These are phyloP conservation scores for Martiniozyma asiatica DNA, from an alignment of 1,139 yeast species.

Conservation along the genomic window DNA sequence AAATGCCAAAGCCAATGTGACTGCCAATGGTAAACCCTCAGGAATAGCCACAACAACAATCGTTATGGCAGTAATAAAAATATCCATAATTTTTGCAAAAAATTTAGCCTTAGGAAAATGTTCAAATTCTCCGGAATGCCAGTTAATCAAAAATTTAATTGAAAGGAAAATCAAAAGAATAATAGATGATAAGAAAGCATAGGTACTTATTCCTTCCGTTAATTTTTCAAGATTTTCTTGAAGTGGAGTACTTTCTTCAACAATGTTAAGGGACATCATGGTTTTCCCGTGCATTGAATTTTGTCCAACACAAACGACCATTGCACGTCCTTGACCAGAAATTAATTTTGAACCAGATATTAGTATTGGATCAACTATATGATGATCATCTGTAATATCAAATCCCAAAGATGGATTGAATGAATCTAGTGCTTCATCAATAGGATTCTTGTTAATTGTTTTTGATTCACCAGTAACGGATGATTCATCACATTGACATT, in stretches of 20 bases:
- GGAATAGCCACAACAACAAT: slow-evolving; percentile 96
- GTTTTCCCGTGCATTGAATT: slow-evolving; percentile 88
- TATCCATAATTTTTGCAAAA: slow-evolving; percentile 74
- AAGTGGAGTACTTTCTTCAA: slow-evolving; percentile 60
- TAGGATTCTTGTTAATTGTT: slow-evolving; percentile 58
- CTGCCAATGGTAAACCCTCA: slow-evolving; percentile 95
- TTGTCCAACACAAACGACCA: slow-evolving; percentile 84
- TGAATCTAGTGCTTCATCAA: slow-evolving; percentile 31
- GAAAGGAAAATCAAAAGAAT: slow-evolving; percentile 68
- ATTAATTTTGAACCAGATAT: slow-evolving; percentile 85
- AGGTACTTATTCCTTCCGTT: slow-evolving; percentile 89
- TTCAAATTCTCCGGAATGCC: slow-evolving; percentile 32
- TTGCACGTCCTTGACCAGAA: slow-evolving; percentile 76
- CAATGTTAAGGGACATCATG: slow-evolving; percentile 71
- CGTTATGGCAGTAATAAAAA: slow-evolving; percentile 83
- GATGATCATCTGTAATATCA: slow-evolving; percentile 37
- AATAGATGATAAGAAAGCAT: slow-evolving; percentile 79
- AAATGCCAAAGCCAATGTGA: slow-evolving; percentile 89
- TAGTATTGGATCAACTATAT: slow-evolving; percentile 63
- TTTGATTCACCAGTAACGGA: slow-evolving; percentile 90
- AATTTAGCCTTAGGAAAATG: slow-evolving; percentile 51
- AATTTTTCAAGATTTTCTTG: slow-evolving; percentile 71
- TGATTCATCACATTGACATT: slow-evolving; percentile 83
- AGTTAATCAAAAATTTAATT: slow-evolving; percentile 61
- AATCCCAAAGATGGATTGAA: slow-evolving; percentile 23